A percentile compares a stretch with the other conserved stretches of the same genome.
phyloP scores from a whole-genome alignment of 768 basidiomycete species.

The Amanita thiersii region DNA sequence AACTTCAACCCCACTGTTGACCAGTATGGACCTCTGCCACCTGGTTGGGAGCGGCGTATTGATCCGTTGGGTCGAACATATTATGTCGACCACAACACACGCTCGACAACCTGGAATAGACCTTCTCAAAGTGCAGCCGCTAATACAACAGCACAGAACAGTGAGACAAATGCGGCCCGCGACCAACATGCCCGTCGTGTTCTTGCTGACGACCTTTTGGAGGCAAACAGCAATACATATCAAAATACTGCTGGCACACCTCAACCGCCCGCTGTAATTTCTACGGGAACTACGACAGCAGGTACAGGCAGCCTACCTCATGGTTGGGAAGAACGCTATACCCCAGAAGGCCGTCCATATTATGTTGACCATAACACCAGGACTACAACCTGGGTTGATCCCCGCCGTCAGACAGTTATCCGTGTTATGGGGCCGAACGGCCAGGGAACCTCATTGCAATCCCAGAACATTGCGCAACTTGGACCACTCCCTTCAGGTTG shows the following conservation, averaged over 20 bases:
- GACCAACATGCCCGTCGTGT: conserved; percentile 82
- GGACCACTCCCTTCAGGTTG: conserved; percentile 96
- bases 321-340: conserved; percentile 99
- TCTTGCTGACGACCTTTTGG: conserved; percentile 80
- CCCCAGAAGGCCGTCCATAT: conserved; percentile 96
- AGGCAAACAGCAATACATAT: conserved; percentile 46
- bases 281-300: conserved; percentile 45
- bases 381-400: conserved; percentile 99
- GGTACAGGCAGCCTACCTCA: conserved; percentile 87
- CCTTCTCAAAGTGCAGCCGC: conserved; percentile 72
- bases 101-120: conserved; percentile 96
- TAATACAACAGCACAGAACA: conserved; percentile 65
- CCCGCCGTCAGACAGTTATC: conserved; percentile 91
- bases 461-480: conserved; percentile 93
- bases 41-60: conserved; percentile 94
- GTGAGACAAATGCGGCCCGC: conserved; percentile 77
- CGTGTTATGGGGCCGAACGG: conserved; percentile 95
- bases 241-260: conserved; percentile 20
- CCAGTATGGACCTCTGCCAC: conserved; percentile 84
- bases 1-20: conserved; percentile 96
- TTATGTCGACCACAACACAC: conserved; percentile 98
- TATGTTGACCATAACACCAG: conserved; percentile 99
- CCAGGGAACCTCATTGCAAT: conserved; percentile 80
- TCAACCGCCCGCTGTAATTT: conserved; percentile 29
- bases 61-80: conserved; percentile 95